A percentile compares a stretch with the other conserved stretches of the same genome.
phyloP scores from a whole-genome alignment of 768 basidiomycete species.

The Xerocomus brunneocitrinus region DNA sequence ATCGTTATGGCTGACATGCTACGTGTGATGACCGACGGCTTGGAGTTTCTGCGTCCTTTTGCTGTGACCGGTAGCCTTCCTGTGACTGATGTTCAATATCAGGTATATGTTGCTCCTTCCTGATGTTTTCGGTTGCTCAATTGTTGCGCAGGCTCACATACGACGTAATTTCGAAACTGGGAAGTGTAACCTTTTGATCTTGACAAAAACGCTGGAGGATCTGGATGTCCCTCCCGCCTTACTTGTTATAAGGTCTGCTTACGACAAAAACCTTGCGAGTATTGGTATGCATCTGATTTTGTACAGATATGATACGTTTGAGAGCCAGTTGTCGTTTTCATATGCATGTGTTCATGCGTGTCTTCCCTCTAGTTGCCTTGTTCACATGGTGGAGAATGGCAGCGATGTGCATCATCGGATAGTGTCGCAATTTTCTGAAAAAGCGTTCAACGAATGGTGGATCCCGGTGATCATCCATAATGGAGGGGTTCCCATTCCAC shows the following conservation, averaged over 20 bases:
- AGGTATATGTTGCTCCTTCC: conserved; percentile 23
- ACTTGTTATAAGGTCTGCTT: conserved; percentile 56
- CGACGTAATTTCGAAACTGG: conserved; percentile 50
- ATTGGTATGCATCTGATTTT: conserved; percentile 9
- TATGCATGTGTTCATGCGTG: conserved; percentile 46
- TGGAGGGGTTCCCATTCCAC: conserved; percentile 39
- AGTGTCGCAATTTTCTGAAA: conserved; percentile 40
- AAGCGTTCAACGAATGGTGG: conserved; percentile 47
- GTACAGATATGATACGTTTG: conserved; percentile 41
- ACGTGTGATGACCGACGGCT: conserved; percentile 45
- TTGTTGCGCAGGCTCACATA: conserved; percentile 39
- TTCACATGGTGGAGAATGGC: conserved; percentile 60
- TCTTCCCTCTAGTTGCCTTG: conserved; percentile 46
- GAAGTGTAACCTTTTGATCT: conserved; percentile 58
- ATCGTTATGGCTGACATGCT: conserved; percentile 55
- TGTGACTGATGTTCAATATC: conserved; percentile 30
- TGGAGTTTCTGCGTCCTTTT: conserved; percentile 53
- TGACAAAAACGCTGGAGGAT: conserved; percentile 56
- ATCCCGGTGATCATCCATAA: conserved; percentile 38
- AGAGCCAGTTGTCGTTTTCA: conserved; percentile 58
- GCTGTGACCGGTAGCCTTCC: conserved; percentile 39
- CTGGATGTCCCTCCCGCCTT: conserved; percentile 53
- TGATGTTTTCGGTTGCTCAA: conserved; percentile 4
- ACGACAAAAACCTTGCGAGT: background rate
- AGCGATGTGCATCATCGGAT: conserved; percentile 53